phyloP scores from a whole-genome alignment of 169 alveolate genomes.

The Neospora caninum region DNA sequence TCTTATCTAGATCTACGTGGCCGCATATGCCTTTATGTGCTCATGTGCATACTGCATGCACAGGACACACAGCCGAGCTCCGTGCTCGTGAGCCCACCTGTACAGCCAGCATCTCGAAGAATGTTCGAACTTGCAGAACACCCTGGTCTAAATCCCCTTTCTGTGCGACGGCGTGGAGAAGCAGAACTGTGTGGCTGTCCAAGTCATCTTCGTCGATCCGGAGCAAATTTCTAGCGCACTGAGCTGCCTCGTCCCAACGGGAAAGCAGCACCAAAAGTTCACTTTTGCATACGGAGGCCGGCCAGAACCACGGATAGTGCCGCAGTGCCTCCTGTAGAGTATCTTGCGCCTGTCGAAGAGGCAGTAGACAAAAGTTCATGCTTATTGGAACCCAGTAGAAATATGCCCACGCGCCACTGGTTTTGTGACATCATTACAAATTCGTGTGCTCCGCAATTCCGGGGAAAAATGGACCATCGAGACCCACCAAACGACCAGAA shows the following conservation, averaged over 20 bases:
- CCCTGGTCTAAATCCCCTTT: constrained; percentile 17
- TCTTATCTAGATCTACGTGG: no score
- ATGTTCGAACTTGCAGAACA: not conserved
- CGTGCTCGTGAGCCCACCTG: not conserved
- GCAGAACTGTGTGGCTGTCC: not conserved
- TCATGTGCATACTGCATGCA: no score
- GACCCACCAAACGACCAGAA: no score
- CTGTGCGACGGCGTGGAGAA: not conserved
- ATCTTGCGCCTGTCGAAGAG: not conserved
- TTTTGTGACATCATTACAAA: no score
- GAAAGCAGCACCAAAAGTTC: not conserved
- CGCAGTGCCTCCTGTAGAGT: not conserved
- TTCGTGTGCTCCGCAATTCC: no score
- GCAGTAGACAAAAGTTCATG: not conserved
- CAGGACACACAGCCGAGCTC: no score
- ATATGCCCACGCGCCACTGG: no score
- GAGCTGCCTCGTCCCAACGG: constrained; percentile 19
- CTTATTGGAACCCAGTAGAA: no score
- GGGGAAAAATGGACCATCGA: no score
- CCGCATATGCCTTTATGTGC: no score
- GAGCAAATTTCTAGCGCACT: not conserved
- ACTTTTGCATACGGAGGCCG: not conserved
- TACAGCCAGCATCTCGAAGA: not conserved
- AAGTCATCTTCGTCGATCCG: not conserved
- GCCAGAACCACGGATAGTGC: constrained; percentile 27